These are phyloP conservation scores for Mucor indicus DNA, from an alignment of 371 early-diverging fungal genomes.

Conservation along the genomic window DNA sequence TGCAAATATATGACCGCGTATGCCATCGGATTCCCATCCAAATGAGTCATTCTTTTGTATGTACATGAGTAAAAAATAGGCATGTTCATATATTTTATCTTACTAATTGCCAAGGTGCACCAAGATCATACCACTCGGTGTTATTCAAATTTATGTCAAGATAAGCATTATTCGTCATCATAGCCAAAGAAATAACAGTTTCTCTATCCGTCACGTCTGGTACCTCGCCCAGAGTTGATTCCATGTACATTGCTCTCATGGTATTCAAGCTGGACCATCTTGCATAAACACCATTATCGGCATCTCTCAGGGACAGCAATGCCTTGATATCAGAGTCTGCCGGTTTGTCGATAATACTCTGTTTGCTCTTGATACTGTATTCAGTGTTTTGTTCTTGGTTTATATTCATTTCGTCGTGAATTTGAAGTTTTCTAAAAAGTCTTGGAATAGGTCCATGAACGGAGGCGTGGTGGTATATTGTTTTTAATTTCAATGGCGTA, in stretches of 20 bases:
- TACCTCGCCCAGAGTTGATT: slow-evolving; percentile 24
- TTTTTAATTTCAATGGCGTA: slow-evolving; percentile 27
- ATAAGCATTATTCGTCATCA: slow-evolving; percentile 81
- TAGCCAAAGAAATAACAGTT: slow-evolving; percentile 69
- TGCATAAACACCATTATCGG: neutral
- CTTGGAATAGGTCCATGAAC: slow-evolving; percentile 33
- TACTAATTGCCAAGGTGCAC: slow-evolving; percentile 69
- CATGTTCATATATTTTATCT: slow-evolving; percentile 9
- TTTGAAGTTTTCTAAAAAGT: slow-evolving; percentile 46
- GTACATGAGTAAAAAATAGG: too few relatives aligned
- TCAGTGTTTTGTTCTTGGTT: neutral
- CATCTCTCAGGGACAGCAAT: neutral
- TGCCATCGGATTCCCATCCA: slow-evolving; percentile 85
- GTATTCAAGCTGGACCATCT: neutral
- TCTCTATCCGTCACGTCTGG: slow-evolving; percentile 74
- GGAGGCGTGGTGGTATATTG: slow-evolving; percentile 39
- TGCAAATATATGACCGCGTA: slow-evolving; percentile 90
- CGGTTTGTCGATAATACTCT: slow-evolving; percentile 2
- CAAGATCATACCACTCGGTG: slow-evolving; percentile 72
- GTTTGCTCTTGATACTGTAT: neutral
- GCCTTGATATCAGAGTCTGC: neutral
- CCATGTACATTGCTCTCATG: slow-evolving; percentile 10
- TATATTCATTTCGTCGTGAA: neutral
- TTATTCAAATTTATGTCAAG: slow-evolving; percentile 47
- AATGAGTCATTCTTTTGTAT: slow-evolving; percentile 68